A percentile compares a stretch with the other conserved stretches of the same genome.
Evolutionary conservation across 176 grass and related monocot genomes (phyloP).

Genomic region (barley (Hordeum vulgare)): DNA sequence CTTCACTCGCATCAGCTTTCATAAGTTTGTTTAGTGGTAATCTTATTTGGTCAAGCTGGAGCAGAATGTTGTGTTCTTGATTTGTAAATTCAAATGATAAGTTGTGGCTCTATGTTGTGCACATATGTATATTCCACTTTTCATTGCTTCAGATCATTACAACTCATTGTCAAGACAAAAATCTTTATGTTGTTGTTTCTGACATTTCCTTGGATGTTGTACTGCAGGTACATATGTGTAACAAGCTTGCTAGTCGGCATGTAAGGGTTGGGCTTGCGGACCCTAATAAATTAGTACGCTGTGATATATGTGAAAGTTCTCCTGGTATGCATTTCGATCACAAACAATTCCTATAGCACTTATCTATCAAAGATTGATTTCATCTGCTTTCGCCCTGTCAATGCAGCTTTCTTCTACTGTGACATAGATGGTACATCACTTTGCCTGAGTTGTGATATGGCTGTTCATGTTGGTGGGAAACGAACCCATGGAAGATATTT

Average conservation of each 20-base stretch:
- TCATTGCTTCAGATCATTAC: neutral
- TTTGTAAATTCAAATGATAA: neutral
- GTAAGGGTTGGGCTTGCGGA: conserved; percentile 96
- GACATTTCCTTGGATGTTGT: neutral
- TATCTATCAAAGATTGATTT: neutral
- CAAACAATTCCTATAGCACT: neutral
- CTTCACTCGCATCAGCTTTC: neutral
- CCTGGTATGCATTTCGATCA: conserved; percentile 41
- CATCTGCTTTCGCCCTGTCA: neutral
- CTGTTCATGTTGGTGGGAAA: conserved; percentile 98
- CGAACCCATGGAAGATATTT: conserved; percentile 87
- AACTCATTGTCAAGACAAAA: neutral
- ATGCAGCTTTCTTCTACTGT: conserved; percentile 97
- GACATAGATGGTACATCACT: conserved; percentile 96
- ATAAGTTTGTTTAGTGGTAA: neutral
- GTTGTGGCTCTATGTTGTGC: neutral
- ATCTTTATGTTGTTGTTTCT: neutral
- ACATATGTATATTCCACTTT: neutral
- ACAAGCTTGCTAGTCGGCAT: conserved; percentile 98
- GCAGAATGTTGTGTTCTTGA: neutral
- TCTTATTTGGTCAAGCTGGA: neutral
- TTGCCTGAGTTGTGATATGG: conserved; percentile 93
- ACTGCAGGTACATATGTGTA: conserved; percentile 96
- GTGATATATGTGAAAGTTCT: conserved; percentile 98
- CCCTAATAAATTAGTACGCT: conserved; percentile 72